These are phyloP conservation scores for Huiozyma naganishii DNA, from an alignment of 805 yeast genomes.

Conservation along the genomic window DNA sequence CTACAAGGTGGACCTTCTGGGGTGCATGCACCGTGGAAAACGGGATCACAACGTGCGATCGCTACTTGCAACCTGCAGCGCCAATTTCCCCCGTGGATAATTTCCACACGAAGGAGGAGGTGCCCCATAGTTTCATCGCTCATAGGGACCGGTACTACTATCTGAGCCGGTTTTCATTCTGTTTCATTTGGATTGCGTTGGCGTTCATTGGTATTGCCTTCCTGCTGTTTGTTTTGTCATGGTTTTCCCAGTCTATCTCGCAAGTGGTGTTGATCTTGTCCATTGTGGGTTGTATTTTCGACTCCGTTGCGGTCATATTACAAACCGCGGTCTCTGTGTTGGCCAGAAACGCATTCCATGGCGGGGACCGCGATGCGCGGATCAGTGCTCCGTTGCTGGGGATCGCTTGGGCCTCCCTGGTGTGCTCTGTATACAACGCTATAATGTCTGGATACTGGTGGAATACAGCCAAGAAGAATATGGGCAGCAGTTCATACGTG, in stretches of 20 bases:
- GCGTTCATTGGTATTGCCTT: constrained; percentile 55
- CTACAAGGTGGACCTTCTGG: constrained; percentile 79
- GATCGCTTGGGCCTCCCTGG: constrained; percentile 62
- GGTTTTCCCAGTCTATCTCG: constrained; percentile 46
- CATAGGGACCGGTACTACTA: constrained; percentile 51
- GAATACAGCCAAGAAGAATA: neutral
- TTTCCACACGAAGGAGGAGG: constrained; percentile 41
- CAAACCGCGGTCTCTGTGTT: constrained; percentile 71
- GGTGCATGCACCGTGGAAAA: constrained; percentile 41
- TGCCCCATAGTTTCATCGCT: constrained; percentile 44
- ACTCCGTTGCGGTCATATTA: constrained; percentile 53
- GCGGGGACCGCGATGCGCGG: constrained; percentile 34
- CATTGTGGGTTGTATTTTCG: constrained; percentile 41
- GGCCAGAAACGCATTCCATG: constrained; percentile 58
- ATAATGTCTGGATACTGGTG: constrained; percentile 2
- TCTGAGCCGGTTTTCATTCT: constrained; percentile 56
- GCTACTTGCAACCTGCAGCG: constrained; percentile 46
- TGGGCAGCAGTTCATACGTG: neutral
- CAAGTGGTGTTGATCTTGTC: constrained; percentile 44
- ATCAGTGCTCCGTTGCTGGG: constrained; percentile 52
- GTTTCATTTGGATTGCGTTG: constrained; percentile 48
- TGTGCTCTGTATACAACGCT: constrained; percentile 18
- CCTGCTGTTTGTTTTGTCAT: constrained; percentile 42
- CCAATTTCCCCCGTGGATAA: constrained; percentile 71
- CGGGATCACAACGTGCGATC: constrained; percentile 12